These are phyloP conservation scores for Lagenaria siceraria DNA, from an alignment of 306 rosid species.

Conservation along the genomic window DNA sequence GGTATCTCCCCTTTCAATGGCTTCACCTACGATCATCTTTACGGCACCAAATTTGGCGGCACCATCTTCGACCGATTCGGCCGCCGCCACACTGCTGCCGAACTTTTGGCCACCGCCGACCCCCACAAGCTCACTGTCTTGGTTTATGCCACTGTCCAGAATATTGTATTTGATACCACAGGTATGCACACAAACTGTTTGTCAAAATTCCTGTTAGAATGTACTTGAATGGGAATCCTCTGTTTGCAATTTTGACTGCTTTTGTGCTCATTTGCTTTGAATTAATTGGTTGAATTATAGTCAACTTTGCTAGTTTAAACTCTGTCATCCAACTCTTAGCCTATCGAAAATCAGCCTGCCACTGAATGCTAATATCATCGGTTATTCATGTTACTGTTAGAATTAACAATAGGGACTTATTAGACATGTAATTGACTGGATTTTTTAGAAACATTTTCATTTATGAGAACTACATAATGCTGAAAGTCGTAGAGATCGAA, in stretches of 20 bases:
- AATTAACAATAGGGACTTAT: too few species aligned
- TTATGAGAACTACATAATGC: too few species aligned
- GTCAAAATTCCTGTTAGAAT: not conserved
- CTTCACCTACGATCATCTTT: slow-evolving; percentile 81
- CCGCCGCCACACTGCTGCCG: slow-evolving; percentile 83
- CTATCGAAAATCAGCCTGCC: too few species aligned
- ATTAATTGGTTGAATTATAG: not conserved
- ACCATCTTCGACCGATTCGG: slow-evolving; percentile 77
- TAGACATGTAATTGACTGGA: too few species aligned
- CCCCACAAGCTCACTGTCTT: slow-evolving; percentile 53
- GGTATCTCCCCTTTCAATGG: slow-evolving; percentile 87
- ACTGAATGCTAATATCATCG: too few species aligned
- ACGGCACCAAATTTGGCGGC: slow-evolving; percentile 92
- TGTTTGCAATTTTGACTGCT: not conserved
- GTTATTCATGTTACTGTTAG: too few species aligned
- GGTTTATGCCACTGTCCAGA: slow-evolving; percentile 69
- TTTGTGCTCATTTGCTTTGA: not conserved
- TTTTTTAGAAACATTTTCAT: too few species aligned
- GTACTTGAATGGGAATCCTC: not conserved
- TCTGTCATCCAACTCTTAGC: too few species aligned
- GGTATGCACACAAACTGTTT: slow-evolving; percentile 20
- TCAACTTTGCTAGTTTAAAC: too few species aligned
- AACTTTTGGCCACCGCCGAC: slow-evolving; percentile 60
- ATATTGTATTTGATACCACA: slow-evolving; percentile 49
- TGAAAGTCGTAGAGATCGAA: not conserved